Evolutionary conservation across 2,329 filamentous ascomycete genomes (phyloP), one percentile per base, ranked within the genome.

Genomic region (Orbilia brochopaga): DNA sequence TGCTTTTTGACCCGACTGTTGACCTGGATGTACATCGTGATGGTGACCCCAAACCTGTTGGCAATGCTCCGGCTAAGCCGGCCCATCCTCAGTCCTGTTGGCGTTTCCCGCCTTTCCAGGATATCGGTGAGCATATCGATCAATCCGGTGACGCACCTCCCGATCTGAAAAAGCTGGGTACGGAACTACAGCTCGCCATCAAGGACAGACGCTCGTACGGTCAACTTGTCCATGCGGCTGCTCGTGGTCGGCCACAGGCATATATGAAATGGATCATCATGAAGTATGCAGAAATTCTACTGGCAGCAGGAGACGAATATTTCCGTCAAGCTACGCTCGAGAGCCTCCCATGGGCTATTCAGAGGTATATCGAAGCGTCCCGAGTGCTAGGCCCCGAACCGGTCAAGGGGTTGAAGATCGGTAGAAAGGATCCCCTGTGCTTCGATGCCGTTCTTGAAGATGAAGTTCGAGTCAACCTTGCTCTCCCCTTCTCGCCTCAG

Each of bases 241-340:
- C 78, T 10, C 74, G 78, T 0, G 44, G 19, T 7, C 55, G 77
- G 30, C 75, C 76, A 0, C 21, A 74, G 2, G 73, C 76, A 1
- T 79, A 79, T 61, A 79, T 79, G 78, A 79, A 77, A 48, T 74
- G 75, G 73, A 64, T 77, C 4, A 77, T 76, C 2, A 74, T 78
- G 67, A 78, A 77, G 55, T 79, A 80, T 70, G 74, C 78, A 30
- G 70, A 77, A 50, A 78, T 76, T 46, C 74, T 79, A 1, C 74
- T 79, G 15, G 77, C 75, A 1, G 65, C 52, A 15, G 78, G 78
- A 1, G 78, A 79, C 53, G 54, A 60, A 3, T 75, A 76, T 21
- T 79, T 79, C 67, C 74, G 74, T 1, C 73, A 76, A 27, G 66
- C 70, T 59, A 74, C 76, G 0, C 65, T 77, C 1, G 78, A 79